Base-by-base conservation (phyloP, 2,329 filamentous ascomycete species). In the Neurospora crassa region DNA sequence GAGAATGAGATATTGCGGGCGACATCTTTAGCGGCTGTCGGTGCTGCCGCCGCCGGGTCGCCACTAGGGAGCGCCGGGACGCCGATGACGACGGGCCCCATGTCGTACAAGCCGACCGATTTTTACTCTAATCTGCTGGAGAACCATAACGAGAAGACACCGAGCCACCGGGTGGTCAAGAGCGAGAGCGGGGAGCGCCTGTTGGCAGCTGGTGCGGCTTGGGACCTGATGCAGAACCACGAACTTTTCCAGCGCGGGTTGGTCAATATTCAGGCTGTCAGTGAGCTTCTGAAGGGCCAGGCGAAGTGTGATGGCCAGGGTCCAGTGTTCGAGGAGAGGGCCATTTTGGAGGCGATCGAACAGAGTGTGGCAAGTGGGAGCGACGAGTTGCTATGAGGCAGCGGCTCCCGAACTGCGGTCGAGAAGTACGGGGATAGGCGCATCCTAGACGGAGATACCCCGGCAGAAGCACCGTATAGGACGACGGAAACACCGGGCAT, bases 1-100 rank as follows among this genome's bases (percentile, higher is more conserved):
- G 94, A 98, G 79, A 97, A 97, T 79, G 92, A 97, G 81, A 94
- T 97, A 70, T 84, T 98, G 43, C 91, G 93, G 67, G 93, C 93
- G 6, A 97, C 93, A 1, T 90, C 90, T 7, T 83, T 78, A 37
- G 77, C 83, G 77, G 73, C 74, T 73, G 73, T 75, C 73, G 76
- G 74, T 74, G 76, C 78, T 78, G 73, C 75, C 74, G 76, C 74
- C 75, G 76, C 78, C 78, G 78, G 81, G 77, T 80, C 79, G 70
- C 80, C 84, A 43, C 53, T 63, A 37, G 80, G 84, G 74, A 83
- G 83, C 74, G 81, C 81, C 74, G 79, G 82, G 75, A 80, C 83
- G 73, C 84, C 86, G 14, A 82, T 83, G 11, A 86, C 87, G 5
- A 89, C 89, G 0, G 92, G 91, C 0, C 91, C 91, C 0, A 86